Percentiles rank a stretch among this genome's conserved stretches.
These are phyloP conservation scores for Phytophthora sp. DNA, from an alignment of 352 stramenopile species.

Conservation along the genomic window DNA sequence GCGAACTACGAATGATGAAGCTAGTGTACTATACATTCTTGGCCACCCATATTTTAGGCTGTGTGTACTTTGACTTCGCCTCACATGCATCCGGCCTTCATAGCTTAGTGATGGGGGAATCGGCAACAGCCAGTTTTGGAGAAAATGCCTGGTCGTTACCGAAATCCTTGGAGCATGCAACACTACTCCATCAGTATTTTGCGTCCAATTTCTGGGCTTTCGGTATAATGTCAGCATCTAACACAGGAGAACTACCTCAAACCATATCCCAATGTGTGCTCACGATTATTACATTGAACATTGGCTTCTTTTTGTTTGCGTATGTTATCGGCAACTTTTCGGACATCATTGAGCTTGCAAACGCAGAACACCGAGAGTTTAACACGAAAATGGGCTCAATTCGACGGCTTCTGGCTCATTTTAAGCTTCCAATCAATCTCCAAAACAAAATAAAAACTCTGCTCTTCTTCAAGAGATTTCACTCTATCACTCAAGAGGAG, in stretches of 20 bases:
- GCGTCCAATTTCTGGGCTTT: conserved; percentile 63
- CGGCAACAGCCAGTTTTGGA: conserved; percentile 33
- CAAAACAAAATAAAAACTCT: conserved; percentile 55
- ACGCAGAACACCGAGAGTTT: conserved; percentile 55
- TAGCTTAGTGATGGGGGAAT: not conserved
- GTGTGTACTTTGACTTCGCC: conserved; percentile 65
- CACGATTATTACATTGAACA: conserved; percentile 46
- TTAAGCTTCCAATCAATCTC: conserved; percentile 41
- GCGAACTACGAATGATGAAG: conserved; percentile 55
- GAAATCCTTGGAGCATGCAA: conserved; percentile 27
- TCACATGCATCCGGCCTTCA: conserved; percentile 21
- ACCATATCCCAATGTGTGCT: conserved; percentile 50
- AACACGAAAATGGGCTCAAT: conserved; percentile 52
- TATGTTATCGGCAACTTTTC: conserved; percentile 67
- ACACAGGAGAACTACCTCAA: conserved; percentile 47
- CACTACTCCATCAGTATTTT: conserved; percentile 43
- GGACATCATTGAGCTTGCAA: conserved; percentile 55
- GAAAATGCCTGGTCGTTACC: conserved; percentile 45
- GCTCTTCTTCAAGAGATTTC: conserved; percentile 65
- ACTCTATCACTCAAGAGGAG: conserved; percentile 60
- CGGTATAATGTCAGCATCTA: conserved; percentile 62
- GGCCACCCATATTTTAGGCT: conserved; percentile 50
- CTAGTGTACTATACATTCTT: conserved; percentile 62
- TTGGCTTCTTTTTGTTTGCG: conserved; percentile 60
- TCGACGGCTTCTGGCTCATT: conserved; percentile 52